Base-by-base conservation (phyloP, 2,329 filamentous ascomycete species). In the Paecilomyces niveus region DNA sequence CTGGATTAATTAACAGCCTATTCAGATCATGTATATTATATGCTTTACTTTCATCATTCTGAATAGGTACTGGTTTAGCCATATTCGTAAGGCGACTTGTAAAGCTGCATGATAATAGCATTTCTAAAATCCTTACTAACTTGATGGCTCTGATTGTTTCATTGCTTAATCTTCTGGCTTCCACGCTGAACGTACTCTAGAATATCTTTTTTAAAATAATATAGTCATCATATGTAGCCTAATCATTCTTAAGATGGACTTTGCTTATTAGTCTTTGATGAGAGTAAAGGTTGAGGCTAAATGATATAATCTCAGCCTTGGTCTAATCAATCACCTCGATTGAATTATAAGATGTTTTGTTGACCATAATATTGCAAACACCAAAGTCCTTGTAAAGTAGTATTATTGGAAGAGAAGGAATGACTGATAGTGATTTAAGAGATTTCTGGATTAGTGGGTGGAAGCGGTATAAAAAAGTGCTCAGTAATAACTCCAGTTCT, bases 251-350 rank as follows among this genome's bases (percentile, higher is more conserved):
- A 3, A 78, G 59, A 57, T 77, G 69, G n/a, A 77, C 57, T 57
- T 72, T 69, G 24, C 71, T 65, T 32, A 64, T 71, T 18, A 78
- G 58, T 49, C 35, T 39, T 57, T 76, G 62, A 1, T 76, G 58
- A 11, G 70, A 72, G 57, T 76, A 62, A 1, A 78, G 64, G 53
- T 77, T 77, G 0, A 71, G 33, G 4, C 76, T 74, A 60, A 79
- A 79, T 8, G 75, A 73, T 21, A 67, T 55, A 26, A 78, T 68
- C 54, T 71, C 66, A 2, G 75, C 71, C 62, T 78, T 72, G 1
- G 75, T 71, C 75, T 72, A 80, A 66, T 78, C 74, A 58, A 79
- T 67, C 7, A 78, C 74, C 2, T 75, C 75, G 29, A 66, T 65
- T 3, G 78, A 59, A 62, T 73, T 70, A 63, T 68, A 76, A 32